These are phyloP conservation scores for Neofusicoccum cordaticola DNA, from an alignment of 2,329 filamentous ascomycete genomes.

Conservation along the genomic window DNA sequence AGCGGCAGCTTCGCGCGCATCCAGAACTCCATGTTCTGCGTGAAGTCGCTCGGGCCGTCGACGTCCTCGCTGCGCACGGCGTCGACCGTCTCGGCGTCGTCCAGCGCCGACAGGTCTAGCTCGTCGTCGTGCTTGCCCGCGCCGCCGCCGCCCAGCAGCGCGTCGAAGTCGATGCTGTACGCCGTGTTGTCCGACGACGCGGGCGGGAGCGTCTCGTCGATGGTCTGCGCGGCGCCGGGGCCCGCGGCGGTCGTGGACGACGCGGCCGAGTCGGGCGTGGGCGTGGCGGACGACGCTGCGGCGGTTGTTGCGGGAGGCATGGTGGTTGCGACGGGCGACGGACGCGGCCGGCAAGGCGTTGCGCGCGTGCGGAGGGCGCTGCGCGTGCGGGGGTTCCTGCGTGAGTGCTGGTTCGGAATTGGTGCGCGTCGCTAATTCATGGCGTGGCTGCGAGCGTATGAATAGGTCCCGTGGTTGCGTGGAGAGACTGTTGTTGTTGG, in stretches of 20 bases:
- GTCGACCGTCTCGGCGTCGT: conserved; percentile 32
- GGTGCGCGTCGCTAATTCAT: not conserved
- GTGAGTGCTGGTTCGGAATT: not conserved
- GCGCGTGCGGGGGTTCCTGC: too few species aligned
- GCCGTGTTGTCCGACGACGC: conserved; percentile 7
- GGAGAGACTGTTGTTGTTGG: not conserved
- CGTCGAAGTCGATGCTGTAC: conserved; percentile 40
- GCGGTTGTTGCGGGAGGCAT: too few species aligned
- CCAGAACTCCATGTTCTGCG: conserved; percentile 44
- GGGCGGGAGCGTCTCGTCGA: not conserved
- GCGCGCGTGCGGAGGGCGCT: too few species aligned
- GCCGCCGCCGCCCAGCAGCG: conserved; percentile 27
- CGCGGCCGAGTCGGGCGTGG: not conserved
- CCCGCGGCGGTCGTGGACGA: not conserved
- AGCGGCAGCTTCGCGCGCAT: conserved; percentile 36
- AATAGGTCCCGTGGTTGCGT: not conserved
- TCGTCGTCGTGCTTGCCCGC: conserved; percentile 24
- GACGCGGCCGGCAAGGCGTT: too few species aligned
- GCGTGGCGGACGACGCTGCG: not conserved
- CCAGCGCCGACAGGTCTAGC: conserved; percentile 27
- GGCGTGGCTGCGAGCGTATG: not conserved
- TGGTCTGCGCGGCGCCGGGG: not conserved
- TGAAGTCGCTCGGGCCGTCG: conserved; percentile 42
- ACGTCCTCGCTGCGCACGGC: conserved; percentile 39
- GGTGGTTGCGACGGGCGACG: too few species aligned